Evolutionary conservation across 75 land plant genomes (phyloP).

Genomic region (Ceratopteris richardii): DNA sequence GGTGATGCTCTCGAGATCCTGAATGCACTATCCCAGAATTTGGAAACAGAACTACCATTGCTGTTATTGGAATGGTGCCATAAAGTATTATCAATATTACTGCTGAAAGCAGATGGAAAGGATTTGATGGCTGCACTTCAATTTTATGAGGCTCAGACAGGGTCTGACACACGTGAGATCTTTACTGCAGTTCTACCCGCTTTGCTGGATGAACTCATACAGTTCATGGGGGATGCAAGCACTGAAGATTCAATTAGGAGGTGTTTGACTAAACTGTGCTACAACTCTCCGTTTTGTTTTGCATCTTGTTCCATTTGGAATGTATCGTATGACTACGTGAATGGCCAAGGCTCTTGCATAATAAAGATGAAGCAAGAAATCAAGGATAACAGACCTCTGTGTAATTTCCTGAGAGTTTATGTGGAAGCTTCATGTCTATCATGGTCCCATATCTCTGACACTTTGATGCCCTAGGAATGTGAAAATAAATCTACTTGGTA

Average conservation of each 20-base stretch:
- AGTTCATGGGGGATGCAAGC: slow-evolving; percentile 53
- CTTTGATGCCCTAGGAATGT: no score
- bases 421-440: no score
- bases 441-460: no score
- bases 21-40: slow-evolving; percentile 53
- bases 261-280: slow-evolving; percentile 41
- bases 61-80: slow-evolving; percentile 79
- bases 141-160: slow-evolving; percentile 82
- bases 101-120: slow-evolving; percentile 59
- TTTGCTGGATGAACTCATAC: slow-evolving; percentile 88
- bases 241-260: slow-evolving; percentile 45
- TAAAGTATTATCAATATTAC: slow-evolving; percentile 79
- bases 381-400: no score
- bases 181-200: slow-evolving; percentile 92
- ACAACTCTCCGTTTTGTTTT: no score
- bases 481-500: no score
- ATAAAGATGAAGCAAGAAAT: no score
- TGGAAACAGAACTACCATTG: slow-evolving; percentile 54
- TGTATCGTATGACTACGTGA: no score
- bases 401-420: no score
- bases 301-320: no score
- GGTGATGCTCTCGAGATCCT: slow-evolving; percentile 42
- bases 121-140: slow-evolving; percentile 64
- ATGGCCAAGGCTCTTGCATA: no score
- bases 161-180: slow-evolving; percentile 67